Conservation (phyloP, 768 basidiomycete genomes). For the Neoboletus subvelutipes region DNA sequence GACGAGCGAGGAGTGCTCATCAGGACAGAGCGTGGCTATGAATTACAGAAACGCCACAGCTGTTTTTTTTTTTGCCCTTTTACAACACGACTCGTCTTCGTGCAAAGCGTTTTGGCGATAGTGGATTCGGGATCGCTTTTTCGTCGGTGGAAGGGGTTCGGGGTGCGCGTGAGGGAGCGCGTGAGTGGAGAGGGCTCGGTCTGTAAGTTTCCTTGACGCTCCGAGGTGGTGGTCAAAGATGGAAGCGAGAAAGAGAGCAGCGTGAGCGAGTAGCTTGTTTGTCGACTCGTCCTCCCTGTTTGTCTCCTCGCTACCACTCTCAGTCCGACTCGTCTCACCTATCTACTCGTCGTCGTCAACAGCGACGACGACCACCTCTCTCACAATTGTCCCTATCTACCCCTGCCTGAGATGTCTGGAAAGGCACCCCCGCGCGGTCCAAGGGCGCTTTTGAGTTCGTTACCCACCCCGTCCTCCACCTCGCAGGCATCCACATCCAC, state of each 20-base stretch:
- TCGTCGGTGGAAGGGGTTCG: neutral
- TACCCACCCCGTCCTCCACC: conserved; percentile 32
- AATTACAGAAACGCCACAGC: neutral
- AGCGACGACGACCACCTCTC: conserved; percentile 19
- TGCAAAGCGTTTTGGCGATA: neutral
- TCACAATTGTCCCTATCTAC: neutral
- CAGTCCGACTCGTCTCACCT: neutral
- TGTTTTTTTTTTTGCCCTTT: neutral
- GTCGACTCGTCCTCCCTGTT: conserved; percentile 20
- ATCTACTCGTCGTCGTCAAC: conserved; percentile 28
- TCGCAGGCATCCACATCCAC: conserved; percentile 33
- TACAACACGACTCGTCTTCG: neutral
- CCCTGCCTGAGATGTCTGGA: conserved; percentile 53
- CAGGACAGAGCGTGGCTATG: neutral
- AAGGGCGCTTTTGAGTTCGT: conserved; percentile 57
- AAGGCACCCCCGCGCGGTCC: conserved; percentile 77
- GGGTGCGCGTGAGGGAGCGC: neutral
- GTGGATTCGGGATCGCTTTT: neutral
- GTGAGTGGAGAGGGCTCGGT: neutral
- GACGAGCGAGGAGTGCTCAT: no score
- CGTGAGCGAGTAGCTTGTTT: conserved; percentile 14
- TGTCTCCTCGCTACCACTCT: conserved; percentile 17
- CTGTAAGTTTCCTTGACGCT: neutral
- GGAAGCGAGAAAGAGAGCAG: conserved; percentile 10
- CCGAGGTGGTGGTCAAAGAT: conserved; percentile 5